phyloP scores from a whole-genome alignment of 2,329 filamentous ascomycete genomes.

The Incumbomyces delicatus region DNA sequence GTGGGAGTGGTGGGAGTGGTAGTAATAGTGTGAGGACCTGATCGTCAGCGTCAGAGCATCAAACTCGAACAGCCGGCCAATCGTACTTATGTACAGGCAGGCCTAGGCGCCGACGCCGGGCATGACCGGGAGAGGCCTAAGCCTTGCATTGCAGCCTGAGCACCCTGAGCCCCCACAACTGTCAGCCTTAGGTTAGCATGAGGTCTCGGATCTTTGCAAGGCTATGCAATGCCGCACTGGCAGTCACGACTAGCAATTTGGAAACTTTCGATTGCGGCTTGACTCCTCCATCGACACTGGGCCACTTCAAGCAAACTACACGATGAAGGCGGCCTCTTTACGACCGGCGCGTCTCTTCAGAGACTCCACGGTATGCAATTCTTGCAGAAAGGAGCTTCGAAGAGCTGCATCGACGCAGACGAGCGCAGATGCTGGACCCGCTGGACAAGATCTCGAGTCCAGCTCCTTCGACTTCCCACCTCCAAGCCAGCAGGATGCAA shows the following conservation, averaged over 20 bases:
- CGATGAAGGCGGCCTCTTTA: neutral
- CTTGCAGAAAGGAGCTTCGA: constrained; percentile 37
- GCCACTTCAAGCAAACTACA: neutral
- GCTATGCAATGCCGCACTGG: too few species aligned
- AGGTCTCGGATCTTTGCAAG: too few species aligned
- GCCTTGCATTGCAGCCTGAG: too few species aligned
- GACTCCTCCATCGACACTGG: too few species aligned
- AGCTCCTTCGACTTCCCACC: constrained; percentile 10
- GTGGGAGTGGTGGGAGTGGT: neutral
- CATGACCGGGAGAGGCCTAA: too few species aligned
- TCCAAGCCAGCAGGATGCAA: constrained; percentile 7
- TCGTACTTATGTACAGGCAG: too few species aligned
- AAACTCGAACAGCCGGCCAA: neutral
- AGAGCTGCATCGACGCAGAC: constrained; percentile 38
- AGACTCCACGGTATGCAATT: constrained; percentile 7
- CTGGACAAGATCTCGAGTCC: constrained; percentile 13
- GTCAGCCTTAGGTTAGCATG: too few species aligned
- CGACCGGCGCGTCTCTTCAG: neutral
- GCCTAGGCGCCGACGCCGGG: too few species aligned
- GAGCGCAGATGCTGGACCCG: constrained; percentile 1
- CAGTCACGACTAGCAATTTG: too few species aligned
- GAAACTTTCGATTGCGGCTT: too few species aligned
- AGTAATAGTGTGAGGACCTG: neutral
- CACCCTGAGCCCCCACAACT: too few species aligned
- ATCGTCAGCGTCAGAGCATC: neutral